A percentile compares a stretch with the other conserved stretches of the same genome.
Evolutionary conservation across 768 basidiomycete species (phyloP).

Genomic region (Russula griseocarnosa): DNA sequence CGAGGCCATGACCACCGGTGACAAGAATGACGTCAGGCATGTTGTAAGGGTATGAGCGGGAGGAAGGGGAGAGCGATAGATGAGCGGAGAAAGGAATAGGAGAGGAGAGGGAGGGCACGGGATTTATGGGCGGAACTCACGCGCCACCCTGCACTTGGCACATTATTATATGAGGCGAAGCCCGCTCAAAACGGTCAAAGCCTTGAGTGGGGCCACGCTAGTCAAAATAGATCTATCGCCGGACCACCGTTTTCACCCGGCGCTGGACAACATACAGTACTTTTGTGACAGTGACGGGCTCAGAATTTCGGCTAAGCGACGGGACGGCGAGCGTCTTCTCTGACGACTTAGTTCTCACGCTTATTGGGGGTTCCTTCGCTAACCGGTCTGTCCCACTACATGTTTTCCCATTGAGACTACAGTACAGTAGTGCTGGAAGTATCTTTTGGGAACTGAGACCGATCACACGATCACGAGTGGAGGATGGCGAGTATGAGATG

Average conservation of each 20-base stretch:
- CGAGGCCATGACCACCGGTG: neutral
- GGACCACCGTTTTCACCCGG: neutral
- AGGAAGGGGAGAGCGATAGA: neutral
- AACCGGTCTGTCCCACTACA: no score
- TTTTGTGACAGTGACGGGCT: no score
- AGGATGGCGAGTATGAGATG: no score
- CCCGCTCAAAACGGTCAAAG: neutral
- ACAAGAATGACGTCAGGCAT: slow-evolving; percentile 4
- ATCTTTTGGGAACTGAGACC: no score
- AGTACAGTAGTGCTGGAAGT: no score
- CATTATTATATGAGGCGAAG: neutral
- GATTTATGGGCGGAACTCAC: neutral
- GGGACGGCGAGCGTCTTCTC: no score
- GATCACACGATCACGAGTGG: no score
- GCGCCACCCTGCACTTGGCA: neutral
- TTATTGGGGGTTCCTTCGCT: neutral
- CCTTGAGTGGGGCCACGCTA: neutral
- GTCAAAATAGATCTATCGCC: neutral
- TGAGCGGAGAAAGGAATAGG: neutral
- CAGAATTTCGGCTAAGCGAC: no score
- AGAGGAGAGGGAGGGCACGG: neutral
- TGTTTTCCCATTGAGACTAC: no score
- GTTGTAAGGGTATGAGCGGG: neutral
- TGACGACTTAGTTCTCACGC: no score
- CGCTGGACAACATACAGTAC: no score